Evolutionary conservation across 2,329 filamentous ascomycete genomes (phyloP).

Genomic region (Sporothrix curviconia): DNA sequence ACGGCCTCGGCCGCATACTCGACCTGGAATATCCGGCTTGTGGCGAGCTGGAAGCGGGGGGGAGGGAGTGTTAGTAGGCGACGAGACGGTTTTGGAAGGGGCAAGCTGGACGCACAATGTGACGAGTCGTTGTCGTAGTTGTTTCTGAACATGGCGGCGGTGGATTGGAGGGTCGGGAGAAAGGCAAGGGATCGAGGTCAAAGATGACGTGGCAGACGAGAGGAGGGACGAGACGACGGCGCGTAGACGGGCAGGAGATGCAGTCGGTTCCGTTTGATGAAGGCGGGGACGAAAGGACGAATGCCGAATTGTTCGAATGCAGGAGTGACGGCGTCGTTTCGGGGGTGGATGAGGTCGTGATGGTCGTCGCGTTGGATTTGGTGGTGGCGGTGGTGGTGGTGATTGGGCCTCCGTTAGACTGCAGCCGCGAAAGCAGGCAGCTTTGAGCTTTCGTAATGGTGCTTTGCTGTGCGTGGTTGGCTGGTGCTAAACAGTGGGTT

Average conservation of each 20-base stretch:
- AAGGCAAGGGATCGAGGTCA: not conserved
- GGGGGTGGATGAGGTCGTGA: no score
- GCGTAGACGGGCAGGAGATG: not conserved
- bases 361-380: not conserved
- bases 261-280: not conserved
- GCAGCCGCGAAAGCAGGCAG: slow-evolving; percentile 18
- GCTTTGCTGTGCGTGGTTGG: slow-evolving; percentile 3
- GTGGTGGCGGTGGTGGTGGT: not conserved
- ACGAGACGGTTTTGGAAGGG: slow-evolving; percentile 16
- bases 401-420: no score
- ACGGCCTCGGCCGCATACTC: slow-evolving; percentile 98
- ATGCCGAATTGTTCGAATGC: not conserved
- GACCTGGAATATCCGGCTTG: slow-evolving; percentile 99
- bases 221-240: not conserved
- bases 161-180: not conserved
- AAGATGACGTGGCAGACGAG: not conserved
- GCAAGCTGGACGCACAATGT: slow-evolving; percentile 71
- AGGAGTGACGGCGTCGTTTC: no score
- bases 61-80: slow-evolving; percentile 23
- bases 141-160: slow-evolving; percentile 86
- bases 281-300: not conserved
- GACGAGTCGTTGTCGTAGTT: slow-evolving; percentile 99
- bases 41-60: slow-evolving; percentile 79
- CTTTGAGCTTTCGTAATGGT: slow-evolving; percentile 22
- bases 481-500: not conserved